Percentiles rank a stretch among this genome's conserved stretches.
Conservation (phyloP, 2,329 filamentous ascomycete species). For the Phaeosphaeriaceae sp. region DNA sequence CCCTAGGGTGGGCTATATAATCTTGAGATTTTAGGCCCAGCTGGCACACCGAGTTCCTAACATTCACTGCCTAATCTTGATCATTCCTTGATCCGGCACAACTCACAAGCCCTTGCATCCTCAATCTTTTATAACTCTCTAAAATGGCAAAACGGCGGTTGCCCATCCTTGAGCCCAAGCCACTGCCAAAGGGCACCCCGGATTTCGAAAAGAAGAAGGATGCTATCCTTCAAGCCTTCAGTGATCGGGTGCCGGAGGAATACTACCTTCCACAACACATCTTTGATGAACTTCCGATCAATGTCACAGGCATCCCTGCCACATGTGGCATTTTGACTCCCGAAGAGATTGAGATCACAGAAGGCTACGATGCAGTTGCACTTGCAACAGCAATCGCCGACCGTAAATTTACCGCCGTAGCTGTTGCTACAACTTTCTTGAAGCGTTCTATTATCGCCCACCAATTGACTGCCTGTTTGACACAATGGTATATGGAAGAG, state of each 20-base stretch:
- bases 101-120: too few species aligned
- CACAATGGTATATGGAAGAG: slow-evolving; percentile 29
- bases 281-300: slow-evolving; percentile 19
- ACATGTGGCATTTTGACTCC: slow-evolving; percentile 53
- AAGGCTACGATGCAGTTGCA: slow-evolving; percentile 52
- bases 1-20: too few species aligned
- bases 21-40: too few species aligned
- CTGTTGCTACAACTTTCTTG: slow-evolving; percentile 42
- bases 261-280: slow-evolving; percentile 12
- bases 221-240: slow-evolving; percentile 19
- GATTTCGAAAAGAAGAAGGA: slow-evolving; percentile 24
- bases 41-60: too few species aligned
- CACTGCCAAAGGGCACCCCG: slow-evolving; percentile 20
- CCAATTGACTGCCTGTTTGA: slow-evolving; percentile 25
- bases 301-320: slow-evolving; percentile 24
- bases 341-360: slow-evolving; percentile 57
- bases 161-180: too few species aligned
- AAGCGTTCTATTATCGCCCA: slow-evolving; percentile 28
- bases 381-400: slow-evolving; percentile 51
- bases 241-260: slow-evolving; percentile 17
- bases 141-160: too few species aligned
- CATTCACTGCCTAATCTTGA: too few species aligned
- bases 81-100: too few species aligned
- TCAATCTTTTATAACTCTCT: too few species aligned
- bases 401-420: slow-evolving; percentile 47